Percentiles rank a stretch among this genome's conserved stretches.
These are phyloP conservation scores for Trichophyton rubrum DNA, from an alignment of 2,329 filamentous ascomycete species.

Conservation along the genomic window DNA sequence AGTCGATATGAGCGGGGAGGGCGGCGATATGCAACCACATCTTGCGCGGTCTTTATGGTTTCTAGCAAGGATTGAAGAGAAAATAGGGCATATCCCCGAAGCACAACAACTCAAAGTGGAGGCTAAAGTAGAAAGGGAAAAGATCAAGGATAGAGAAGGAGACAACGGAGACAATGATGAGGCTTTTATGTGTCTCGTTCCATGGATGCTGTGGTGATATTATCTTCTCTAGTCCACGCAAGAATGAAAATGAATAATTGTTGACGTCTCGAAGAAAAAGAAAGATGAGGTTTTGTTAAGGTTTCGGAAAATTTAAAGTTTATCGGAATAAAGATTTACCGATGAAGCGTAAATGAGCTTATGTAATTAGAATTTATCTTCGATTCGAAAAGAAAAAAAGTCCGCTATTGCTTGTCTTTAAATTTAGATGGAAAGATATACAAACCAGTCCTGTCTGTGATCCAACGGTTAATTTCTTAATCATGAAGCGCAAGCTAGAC, in stretches of 20 bases:
- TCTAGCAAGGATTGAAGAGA: neutral
- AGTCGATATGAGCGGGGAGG: neutral
- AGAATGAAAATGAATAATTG: too few species aligned
- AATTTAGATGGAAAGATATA: neutral
- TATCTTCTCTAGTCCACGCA: too few species aligned
- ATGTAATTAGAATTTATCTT: neutral
- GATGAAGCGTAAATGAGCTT: neutral
- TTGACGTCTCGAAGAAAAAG: too few species aligned
- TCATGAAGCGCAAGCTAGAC: conserved; percentile 41
- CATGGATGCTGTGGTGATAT: neutral
- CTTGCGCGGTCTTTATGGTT: neutral
- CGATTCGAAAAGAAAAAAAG: neutral
- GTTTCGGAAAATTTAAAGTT: too few species aligned
- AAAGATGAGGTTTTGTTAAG: too few species aligned
- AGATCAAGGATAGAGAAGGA: neutral
- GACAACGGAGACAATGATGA: neutral
- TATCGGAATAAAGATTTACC: too few species aligned
- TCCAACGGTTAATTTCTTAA: conserved; percentile 5
- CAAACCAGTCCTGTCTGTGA: neutral
- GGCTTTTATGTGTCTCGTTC: neutral
- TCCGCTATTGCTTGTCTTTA: neutral
- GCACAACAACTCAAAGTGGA: neutral
- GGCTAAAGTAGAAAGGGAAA: neutral
- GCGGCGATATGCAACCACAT: neutral
- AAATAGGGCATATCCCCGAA: neutral